These are phyloP conservation scores for Kodamaea plutei DNA, from an alignment of 1,139 yeast genomes.

Conservation along the genomic window DNA sequence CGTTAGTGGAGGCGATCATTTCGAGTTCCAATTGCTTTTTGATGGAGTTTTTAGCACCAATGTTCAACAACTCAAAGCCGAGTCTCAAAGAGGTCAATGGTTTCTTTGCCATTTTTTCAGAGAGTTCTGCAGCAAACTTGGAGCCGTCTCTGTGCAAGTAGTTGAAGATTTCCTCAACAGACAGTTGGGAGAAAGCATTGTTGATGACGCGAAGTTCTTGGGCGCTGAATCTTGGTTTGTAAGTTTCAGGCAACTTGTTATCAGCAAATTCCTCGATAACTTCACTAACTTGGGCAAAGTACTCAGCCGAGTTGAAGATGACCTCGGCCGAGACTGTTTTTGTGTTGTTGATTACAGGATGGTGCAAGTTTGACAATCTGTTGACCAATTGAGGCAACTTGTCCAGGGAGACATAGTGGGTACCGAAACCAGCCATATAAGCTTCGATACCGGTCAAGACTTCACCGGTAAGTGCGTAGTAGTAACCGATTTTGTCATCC, in stretches of 20 bases:
- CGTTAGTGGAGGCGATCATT: conserved; percentile 70
- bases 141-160: conserved; percentile 55
- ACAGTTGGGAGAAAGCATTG: conserved; percentile 54
- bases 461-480: conserved; percentile 83
- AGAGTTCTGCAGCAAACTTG: conserved; percentile 62
- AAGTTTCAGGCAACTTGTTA: conserved; percentile 61
- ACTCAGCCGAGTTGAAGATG: conserved; percentile 31
- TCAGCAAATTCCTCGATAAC: conserved; percentile 75
- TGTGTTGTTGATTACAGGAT: conserved; percentile 32
- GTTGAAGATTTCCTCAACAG: conserved; percentile 60
- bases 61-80: conserved; percentile 64
- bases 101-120: conserved; percentile 52
- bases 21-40: conserved; percentile 69
- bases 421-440: conserved; percentile 79
- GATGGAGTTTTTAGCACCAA: conserved; percentile 57
- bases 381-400: conserved; percentile 58
- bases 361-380: conserved; percentile 59
- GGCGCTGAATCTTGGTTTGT: conserved; percentile 54
- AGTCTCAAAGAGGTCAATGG: conserved; percentile 81
- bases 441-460: conserved; percentile 74
- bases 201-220: conserved; percentile 65
- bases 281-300: conserved; percentile 59
- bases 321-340: conserved; percentile 22
- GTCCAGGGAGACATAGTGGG: conserved; percentile 77
- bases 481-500: conserved; percentile 80